Percentiles rank a stretch among this genome's conserved stretches.
These are phyloP conservation scores for Neolecta irregularis DNA, from an alignment of 1,139 yeast genomes.

Conservation along the genomic window DNA sequence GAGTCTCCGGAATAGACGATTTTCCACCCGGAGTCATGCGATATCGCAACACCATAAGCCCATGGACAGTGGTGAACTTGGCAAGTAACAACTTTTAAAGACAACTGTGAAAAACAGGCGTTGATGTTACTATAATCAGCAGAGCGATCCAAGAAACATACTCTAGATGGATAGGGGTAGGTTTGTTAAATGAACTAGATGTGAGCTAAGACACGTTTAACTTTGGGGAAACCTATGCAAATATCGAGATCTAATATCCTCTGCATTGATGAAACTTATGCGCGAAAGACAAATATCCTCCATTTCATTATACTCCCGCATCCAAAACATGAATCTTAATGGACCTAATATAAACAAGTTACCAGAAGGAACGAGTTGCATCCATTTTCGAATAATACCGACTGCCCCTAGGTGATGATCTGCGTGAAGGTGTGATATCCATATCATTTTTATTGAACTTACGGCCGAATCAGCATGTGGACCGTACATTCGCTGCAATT, in stretches of 20 bases:
- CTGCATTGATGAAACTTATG: conserved; percentile 8
- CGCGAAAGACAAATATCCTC: conserved; percentile 36
- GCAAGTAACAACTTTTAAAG: conserved; percentile 36
- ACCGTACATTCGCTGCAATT: conserved; percentile 49
- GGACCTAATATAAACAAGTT: conserved; percentile 50
- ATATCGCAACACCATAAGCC: conserved; percentile 41
- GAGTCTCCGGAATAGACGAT: conserved; percentile 91
- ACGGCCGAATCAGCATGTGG: conserved; percentile 31
- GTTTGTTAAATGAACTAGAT: background rate
- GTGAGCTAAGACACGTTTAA: background rate
- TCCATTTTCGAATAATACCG: conserved; percentile 44
- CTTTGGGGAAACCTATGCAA: background rate
- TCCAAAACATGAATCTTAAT: conserved; percentile 52
- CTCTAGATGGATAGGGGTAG: too few species aligned
- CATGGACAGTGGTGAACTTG: conserved; percentile 74
- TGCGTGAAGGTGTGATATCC: conserved; percentile 85
- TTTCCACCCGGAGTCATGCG: conserved; percentile 18
- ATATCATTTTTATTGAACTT: conserved; percentile 46
- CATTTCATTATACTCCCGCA: conserved; percentile 53
- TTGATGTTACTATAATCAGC: background rate
- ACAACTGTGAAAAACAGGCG: conserved; percentile 13
- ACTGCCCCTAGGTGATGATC: conserved; percentile 87
- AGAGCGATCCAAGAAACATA: background rate
- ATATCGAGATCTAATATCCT: background rate
- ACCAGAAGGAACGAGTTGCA: conserved; percentile 22